Base-by-base conservation (phyloP, 441 rosid genomes). In the Corymbia calophylla region DNA sequence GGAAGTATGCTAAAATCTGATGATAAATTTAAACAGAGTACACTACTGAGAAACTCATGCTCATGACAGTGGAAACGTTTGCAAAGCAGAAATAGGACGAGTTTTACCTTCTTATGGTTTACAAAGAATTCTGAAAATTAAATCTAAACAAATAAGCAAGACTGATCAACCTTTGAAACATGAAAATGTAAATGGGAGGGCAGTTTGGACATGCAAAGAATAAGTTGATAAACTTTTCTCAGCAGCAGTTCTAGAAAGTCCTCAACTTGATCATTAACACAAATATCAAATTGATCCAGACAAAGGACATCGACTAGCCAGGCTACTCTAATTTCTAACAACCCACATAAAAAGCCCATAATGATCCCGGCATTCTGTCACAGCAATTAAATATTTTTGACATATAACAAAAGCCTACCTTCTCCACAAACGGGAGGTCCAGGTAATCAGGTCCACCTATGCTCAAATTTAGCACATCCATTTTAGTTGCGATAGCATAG, bases 371-470 rank as follows among this genome's bases (percentile, higher is more conserved):
- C 51, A 77, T 23, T 21, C 84, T 44, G 84, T 77, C 10, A 14
- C 68, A 19, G 44, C 21, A 55, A 86, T 53, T 53, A 86, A 23
- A 55, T 35, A 47, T 86, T 86, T 31, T 86, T 18, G 16, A 54
- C 88, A 53, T 23, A 35, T 35, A 86, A 86, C 80, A 87, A 86
- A 53, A 16, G 89, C 64, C 89, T 92, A 97, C 99, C 97, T 98
- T 98, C 95, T 98, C 99, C 89, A 97, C 96, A 91, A 98, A 98
- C 82, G 99, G 99, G 88, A 96, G 97, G 94, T 98, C 99, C 95
- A 98, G 89, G 94, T 96, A 97, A 94, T 98, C 99, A 91, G 99
- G 99, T 81, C 99, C 99, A 90, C 99, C 99, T 48, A 98, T 98
- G 93, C 99, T 98, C 97, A 97, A 93, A 92, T 98, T 98, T 70